phyloP scores from a whole-genome alignment of 129 eudicot species.

The Saussurea involucrata region DNA sequence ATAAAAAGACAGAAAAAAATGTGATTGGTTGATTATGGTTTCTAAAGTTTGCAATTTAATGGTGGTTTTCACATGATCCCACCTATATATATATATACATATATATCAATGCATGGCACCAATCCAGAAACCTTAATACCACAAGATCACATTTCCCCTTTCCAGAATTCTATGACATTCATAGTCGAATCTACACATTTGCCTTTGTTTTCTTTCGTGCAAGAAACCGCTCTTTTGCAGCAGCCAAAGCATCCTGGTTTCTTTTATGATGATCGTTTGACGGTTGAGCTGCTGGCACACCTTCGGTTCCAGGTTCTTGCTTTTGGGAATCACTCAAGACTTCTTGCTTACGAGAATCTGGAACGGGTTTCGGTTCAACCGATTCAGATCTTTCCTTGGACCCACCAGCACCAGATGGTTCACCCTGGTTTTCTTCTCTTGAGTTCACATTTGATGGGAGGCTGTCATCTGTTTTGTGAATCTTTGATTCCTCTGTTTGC shows the following conservation, averaged over 20 bases:
- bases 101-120: not conserved
- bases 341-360: conserved; percentile 29
- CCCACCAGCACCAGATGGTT: conserved; percentile 1
- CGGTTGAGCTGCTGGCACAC: conserved; percentile 31
- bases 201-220: conserved; percentile 72
- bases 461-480: conserved; percentile 22
- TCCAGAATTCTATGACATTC: not conserved
- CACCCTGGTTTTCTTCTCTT: conserved; percentile 24
- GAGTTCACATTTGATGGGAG: conserved; percentile 25
- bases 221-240: conserved; percentile 78
- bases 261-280: conserved; percentile 61
- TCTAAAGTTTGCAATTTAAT: no score
- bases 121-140: not conserved
- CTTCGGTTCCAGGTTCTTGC: conserved; percentile 19
- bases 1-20: no score
- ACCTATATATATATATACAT: no score
- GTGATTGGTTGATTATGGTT: no score
- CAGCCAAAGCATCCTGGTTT: conserved; percentile 71
- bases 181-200: conserved; percentile 10
- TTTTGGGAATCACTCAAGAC: conserved; percentile 5
- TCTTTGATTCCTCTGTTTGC: conserved; percentile 31
- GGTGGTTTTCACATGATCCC: no score
- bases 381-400: conserved; percentile 33
- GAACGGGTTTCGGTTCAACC: conserved; percentile 21
- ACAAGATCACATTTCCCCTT: not conserved